phyloP scores from a whole-genome alignment of 2,329 filamentous ascomycete species.

The Cytospora piceicola region DNA sequence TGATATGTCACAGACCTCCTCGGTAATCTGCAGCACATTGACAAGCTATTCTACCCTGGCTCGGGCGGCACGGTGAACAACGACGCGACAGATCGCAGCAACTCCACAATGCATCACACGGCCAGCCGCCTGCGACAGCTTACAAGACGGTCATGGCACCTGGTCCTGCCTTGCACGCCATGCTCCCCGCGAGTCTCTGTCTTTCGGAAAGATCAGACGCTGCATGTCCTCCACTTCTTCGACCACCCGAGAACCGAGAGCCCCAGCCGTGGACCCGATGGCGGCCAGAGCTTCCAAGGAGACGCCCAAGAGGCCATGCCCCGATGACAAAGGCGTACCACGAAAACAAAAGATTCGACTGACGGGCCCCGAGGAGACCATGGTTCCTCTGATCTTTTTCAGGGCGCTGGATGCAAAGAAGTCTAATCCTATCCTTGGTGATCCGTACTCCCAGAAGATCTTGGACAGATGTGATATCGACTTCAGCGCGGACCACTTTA shows the following conservation, averaged over 20 bases:
- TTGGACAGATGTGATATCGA: slow-evolving; percentile 21
- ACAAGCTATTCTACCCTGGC: neutral
- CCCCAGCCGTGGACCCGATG: neutral
- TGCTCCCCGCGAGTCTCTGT: neutral
- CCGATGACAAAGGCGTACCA: neutral
- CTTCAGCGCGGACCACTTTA: neutral
- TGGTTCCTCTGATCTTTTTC: slow-evolving; percentile 11
- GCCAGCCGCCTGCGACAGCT: neutral
- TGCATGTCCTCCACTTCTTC: too few species aligned
- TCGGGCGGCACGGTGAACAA: neutral
- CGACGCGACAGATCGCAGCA: neutral
- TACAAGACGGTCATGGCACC: neutral
- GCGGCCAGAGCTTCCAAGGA: neutral
- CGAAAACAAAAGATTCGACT: slow-evolving; percentile 3
- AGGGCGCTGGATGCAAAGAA: slow-evolving; percentile 18
- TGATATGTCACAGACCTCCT: neutral
- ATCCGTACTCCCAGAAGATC: slow-evolving; percentile 15
- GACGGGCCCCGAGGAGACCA: slow-evolving; percentile 5
- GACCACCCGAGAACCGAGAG: neutral
- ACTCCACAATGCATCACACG: neutral
- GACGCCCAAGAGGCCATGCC: neutral
- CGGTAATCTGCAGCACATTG: neutral
- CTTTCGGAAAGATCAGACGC: neutral
- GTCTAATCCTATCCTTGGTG: slow-evolving; percentile 23
- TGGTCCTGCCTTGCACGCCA: neutral